These are phyloP conservation scores for Nicotiana noctiflora DNA, from an alignment of 257 asterid species.

Conservation along the genomic window DNA sequence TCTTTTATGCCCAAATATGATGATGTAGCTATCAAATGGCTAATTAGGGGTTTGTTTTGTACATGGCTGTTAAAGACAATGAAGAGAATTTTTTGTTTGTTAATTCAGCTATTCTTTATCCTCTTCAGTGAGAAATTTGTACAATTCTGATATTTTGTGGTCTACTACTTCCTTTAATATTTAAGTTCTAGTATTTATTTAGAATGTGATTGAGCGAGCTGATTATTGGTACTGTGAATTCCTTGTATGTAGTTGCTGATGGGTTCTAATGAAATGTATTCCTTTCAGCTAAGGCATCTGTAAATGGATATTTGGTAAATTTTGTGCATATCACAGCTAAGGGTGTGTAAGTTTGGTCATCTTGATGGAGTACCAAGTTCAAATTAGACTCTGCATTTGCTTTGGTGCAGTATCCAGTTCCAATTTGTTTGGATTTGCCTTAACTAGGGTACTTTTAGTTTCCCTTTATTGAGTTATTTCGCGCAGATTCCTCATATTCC, in stretches of 20 bases:
- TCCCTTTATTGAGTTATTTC: not conserved
- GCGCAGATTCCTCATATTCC: not conserved
- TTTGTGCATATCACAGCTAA: not conserved
- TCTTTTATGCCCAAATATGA: slow-evolving; percentile 5
- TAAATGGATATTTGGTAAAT: not conserved
- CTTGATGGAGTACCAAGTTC: not conserved
- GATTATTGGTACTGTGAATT: not conserved
- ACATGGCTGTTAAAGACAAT: slow-evolving; percentile 33
- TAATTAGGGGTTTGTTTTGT: slow-evolving; percentile 31
- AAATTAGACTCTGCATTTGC: not conserved
- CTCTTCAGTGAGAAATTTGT: not conserved
- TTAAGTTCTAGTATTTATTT: not conserved
- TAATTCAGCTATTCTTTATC: not conserved
- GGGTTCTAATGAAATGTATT: not conserved
- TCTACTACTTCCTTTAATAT: not conserved
- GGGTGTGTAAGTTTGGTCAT: not conserved
- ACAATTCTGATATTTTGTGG: not conserved
- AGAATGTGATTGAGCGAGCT: not conserved
- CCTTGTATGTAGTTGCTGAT: not conserved
- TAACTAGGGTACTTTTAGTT: not conserved
- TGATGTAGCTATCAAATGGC: slow-evolving; percentile 14
- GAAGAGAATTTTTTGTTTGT: slow-evolving; percentile 9
- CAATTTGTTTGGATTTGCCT: not conserved
- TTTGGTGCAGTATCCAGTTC: not conserved
- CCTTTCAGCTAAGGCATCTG: not conserved